phyloP scores from a whole-genome alignment of 1,284 basidiomycete genomes.

The Tremellales sp. region DNA sequence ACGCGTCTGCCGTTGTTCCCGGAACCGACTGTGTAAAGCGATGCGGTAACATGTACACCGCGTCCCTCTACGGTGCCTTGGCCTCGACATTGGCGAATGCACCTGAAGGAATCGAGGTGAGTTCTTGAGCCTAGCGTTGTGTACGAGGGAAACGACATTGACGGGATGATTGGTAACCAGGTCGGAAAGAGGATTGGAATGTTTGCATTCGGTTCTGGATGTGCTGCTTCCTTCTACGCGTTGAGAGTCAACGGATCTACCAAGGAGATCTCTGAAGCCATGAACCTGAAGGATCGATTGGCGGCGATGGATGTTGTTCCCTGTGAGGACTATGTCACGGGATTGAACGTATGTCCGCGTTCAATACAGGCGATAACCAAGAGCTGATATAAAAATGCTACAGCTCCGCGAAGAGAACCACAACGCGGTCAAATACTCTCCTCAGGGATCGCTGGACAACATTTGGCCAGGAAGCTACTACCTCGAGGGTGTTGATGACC shows the following conservation, averaged over 20 bases:
- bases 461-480: constrained; percentile 94
- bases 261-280: constrained; percentile 68
- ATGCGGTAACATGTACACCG: constrained; percentile 98
- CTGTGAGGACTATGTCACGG: constrained; percentile 76
- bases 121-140: constrained; percentile 9
- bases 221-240: constrained; percentile 86
- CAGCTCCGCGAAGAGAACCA: constrained; percentile 95
- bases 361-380: background rate
- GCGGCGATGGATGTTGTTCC: constrained; percentile 85
- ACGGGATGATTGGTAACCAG: constrained; percentile 5
- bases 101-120: constrained; percentile 59
- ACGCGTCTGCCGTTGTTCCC: constrained; percentile 67
- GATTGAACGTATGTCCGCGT: constrained; percentile 59
- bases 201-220: constrained; percentile 92
- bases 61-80: constrained; percentile 90
- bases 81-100: constrained; percentile 73
- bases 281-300: constrained; percentile 74
- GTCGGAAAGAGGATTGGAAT: constrained; percentile 78
- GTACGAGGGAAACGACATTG: background rate
- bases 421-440: constrained; percentile 81
- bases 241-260: constrained; percentile 82
- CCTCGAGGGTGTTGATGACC: constrained; percentile 85
- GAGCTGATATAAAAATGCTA: constrained; percentile 1
- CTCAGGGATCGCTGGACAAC: constrained; percentile 80
- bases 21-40: constrained; percentile 77